Evolutionary conservation across 2,329 filamentous ascomycete species (phyloP), one percentile per base, ranked within the genome.

Genomic region (Rutstroemia sp.): DNA sequence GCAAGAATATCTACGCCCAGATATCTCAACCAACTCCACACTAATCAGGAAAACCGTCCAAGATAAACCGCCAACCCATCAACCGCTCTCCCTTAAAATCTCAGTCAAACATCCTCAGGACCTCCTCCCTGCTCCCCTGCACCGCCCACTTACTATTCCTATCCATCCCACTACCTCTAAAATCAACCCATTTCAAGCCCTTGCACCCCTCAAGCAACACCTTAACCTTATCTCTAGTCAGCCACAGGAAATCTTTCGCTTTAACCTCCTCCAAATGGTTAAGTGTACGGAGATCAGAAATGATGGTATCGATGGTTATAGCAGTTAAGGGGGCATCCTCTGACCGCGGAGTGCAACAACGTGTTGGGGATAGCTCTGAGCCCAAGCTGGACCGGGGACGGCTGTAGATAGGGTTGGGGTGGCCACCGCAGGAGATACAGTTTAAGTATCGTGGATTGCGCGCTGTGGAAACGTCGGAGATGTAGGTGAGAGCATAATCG

Each of bases 91-190:
- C 30, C 30, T 2, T 1, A 4, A 12, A 34, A 12, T 3, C 1
- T 34, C 10, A 34, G 0, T 12, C 30, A 42, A 52, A 21, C 14
- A 52, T 23, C 6, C 19, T 39, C 19, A 21, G 7, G 12, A 64
- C 52, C 27, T 59, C 58, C 21, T 55, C 56, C 38, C 48, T 49
- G 9, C 21, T 58, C 21, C 60, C 64, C 52, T 58, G 53, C 3
- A 63, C 42, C 8, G 61, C 58, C 63, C 64, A 66, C 23, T 41
- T 52, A 38, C 56, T 49, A 37, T 39, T 47, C 52, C 49, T 59
- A 50, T 56, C 30, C 59, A 64, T 61, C 2, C 60, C 62, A 49
- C 58, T 57, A 39, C 56, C 59, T 38, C 58, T 59, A 25, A 64
- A 66, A 55, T 65, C 60, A 1, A 64, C 55, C 5, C 57, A 34